Conservation (phyloP, 1,139 yeast species). For the Nakaseomyces nivariensis region DNA sequence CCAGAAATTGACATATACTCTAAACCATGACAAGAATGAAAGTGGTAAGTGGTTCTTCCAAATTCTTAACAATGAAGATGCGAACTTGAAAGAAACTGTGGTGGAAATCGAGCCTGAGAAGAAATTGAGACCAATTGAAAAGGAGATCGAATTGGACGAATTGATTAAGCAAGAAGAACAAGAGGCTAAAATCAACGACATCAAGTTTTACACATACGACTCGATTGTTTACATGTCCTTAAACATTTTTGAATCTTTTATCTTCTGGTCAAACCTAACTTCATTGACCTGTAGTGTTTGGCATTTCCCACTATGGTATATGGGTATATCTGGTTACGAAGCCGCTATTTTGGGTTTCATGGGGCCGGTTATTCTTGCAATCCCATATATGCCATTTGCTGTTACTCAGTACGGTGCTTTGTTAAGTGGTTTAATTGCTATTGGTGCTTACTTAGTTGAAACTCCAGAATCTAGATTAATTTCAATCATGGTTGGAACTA, state of each 20-base stretch:
- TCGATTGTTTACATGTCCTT: conserved; percentile 37
- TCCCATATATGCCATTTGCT: conserved; percentile 48
- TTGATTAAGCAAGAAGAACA: conserved; percentile 1
- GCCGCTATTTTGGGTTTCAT: conserved; percentile 51
- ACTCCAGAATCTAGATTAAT: conserved; percentile 64
- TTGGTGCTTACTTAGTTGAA: conserved; percentile 62
- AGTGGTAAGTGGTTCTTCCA: conserved; percentile 11
- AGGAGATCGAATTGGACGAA: conserved; percentile 10
- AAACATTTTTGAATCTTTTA: conserved; percentile 48
- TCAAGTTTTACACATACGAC: conserved; percentile 13
- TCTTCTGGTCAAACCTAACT: conserved; percentile 78
- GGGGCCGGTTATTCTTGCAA: conserved; percentile 46
- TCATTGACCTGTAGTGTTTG: conserved; percentile 79
- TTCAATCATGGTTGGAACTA: conserved; percentile 56
- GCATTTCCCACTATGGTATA: conserved; percentile 96
- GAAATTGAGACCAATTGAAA: conserved; percentile 2
- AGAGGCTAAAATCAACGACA: conserved; percentile 2
- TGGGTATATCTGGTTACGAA: conserved; percentile 96
- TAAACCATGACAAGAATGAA: conserved; percentile 8
- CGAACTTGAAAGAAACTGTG: conserved; percentile 3
- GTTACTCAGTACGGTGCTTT: conserved; percentile 42
- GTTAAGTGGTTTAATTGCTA: conserved; percentile 54
- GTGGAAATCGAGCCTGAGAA: neutral
- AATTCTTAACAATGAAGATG: conserved; percentile 4
- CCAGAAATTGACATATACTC: conserved; percentile 27